A percentile compares a stretch with the other conserved stretches of the same genome.
Evolutionary conservation across 768 basidiomycete species (phyloP).

Genomic region (Pulveroboletus sp.): DNA sequence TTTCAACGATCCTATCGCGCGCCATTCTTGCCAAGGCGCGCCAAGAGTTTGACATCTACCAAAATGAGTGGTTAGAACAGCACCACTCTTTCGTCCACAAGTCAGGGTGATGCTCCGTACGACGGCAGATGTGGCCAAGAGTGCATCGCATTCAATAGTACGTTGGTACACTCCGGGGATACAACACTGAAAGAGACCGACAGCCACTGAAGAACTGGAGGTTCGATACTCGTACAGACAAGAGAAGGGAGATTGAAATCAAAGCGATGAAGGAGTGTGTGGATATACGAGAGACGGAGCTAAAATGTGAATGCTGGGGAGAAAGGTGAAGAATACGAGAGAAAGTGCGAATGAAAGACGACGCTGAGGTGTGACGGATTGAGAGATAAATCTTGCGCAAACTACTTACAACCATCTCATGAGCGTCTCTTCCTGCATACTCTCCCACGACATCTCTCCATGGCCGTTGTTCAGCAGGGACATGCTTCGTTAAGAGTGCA

Average conservation of each 20-base stretch:
- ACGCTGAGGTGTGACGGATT: conserved; percentile 1
- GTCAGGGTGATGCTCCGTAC: not conserved
- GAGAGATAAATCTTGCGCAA: conserved; percentile 14
- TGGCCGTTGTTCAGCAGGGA: conserved; percentile 72
- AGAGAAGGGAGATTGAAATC: conserved; percentile 12
- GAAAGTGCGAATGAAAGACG: conserved; percentile 7
- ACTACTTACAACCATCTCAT: conserved; percentile 71
- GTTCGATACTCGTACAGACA: conserved; percentile 23
- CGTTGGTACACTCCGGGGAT: conserved; percentile 17
- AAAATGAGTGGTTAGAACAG: conserved; percentile 11
- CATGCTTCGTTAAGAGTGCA: conserved; percentile 79
- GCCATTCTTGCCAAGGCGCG: conserved; percentile 81
- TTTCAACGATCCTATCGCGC: conserved; percentile 65
- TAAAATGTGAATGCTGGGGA: conserved; percentile 13
- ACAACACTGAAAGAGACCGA: conserved; percentile 19
- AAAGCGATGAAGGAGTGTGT: conserved; percentile 18
- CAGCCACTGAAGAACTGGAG: conserved; percentile 3
- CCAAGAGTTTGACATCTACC: conserved; percentile 86
- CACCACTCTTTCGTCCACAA: not conserved
- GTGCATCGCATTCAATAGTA: conserved; percentile 16
- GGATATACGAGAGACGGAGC: conserved; percentile 20
- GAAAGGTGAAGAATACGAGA: conserved; percentile 4
- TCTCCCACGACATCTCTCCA: conserved; percentile 69
- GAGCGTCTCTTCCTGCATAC: conserved; percentile 67
- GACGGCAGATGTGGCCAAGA: not conserved